Conservation (phyloP, 352 stramenopile genomes). For the Phytopythium ostracodes region DNA sequence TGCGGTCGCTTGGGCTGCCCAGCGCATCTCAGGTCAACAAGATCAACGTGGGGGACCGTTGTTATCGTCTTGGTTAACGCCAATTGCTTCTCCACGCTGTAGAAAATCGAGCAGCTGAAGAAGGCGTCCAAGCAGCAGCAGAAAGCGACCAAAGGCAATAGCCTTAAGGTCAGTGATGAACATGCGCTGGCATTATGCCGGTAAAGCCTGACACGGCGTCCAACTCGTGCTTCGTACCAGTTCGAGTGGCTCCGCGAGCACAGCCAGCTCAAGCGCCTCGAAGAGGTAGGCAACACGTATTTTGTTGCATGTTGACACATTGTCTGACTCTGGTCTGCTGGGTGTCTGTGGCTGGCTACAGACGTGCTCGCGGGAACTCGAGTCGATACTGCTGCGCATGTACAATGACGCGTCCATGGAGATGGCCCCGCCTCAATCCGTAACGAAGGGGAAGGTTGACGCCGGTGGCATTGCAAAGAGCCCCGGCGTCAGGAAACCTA, state of each 20-base stretch:
- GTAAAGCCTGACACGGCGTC: background rate
- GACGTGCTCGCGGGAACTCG: conserved; percentile 43
- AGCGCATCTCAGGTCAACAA: too few relatives aligned
- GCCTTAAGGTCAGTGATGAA: conserved; percentile 36
- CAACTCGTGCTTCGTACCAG: conserved; percentile 8
- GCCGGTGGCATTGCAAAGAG: background rate
- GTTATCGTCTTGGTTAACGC: background rate
- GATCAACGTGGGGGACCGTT: too few relatives aligned
- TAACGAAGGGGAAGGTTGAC: too few relatives aligned
- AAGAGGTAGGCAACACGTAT: conserved; percentile 29
- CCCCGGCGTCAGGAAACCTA: background rate
- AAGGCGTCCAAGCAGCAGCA: conserved; percentile 59
- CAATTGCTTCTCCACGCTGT: background rate
- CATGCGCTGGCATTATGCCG: background rate
- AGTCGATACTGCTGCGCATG: conserved; percentile 54
- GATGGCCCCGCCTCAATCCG: conserved; percentile 14
- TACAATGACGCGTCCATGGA: conserved; percentile 53
- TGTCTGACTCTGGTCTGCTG: too few relatives aligned
- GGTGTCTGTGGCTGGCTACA: background rate
- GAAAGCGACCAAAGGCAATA: conserved; percentile 45
- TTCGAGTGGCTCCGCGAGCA: conserved; percentile 76
- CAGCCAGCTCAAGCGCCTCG: conserved; percentile 51
- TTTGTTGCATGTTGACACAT: too few relatives aligned
- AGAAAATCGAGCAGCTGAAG: conserved; percentile 71
- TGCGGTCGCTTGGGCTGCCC: background rate